These are phyloP conservation scores for Sarcomyxa edulis DNA, from an alignment of 768 basidiomycete species.

Conservation along the genomic window DNA sequence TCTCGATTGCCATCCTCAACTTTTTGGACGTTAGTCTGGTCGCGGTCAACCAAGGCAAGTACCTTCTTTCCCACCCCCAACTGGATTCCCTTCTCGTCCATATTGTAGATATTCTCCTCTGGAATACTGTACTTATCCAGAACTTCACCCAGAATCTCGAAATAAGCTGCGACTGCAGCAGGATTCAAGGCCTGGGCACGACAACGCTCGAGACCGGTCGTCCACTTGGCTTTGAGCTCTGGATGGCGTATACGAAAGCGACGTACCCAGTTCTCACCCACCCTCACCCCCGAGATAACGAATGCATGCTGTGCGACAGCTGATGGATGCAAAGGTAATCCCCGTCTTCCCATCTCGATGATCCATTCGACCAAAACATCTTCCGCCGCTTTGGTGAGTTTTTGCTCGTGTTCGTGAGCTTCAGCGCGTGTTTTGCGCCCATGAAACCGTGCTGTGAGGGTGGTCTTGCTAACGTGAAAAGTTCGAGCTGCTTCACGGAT, in stretches of 20 bases:
- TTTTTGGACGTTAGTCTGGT: slow-evolving; percentile 11
- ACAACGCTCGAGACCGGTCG: slow-evolving; percentile 20
- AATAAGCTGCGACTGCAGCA: slow-evolving; percentile 13
- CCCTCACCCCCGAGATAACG: slow-evolving; percentile 7
- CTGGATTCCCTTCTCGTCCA: slow-evolving; percentile 24
- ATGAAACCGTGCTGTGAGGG: slow-evolving; percentile 1
- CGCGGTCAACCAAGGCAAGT: slow-evolving; percentile 11
- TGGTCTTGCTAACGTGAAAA: slow-evolving; percentile 12
- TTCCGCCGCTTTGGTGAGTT: slow-evolving; percentile 15
- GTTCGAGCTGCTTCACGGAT: slow-evolving; percentile 12
- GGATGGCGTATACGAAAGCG: slow-evolving; percentile 14
- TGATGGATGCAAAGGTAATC: slow-evolving; percentile 12
- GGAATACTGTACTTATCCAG: slow-evolving; percentile 13
- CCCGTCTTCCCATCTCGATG: slow-evolving; percentile 11
- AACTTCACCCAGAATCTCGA: slow-evolving; percentile 10
- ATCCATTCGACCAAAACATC: slow-evolving; percentile 20
- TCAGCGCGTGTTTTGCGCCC: neutral
- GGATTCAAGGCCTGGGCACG: slow-evolving; percentile 16
- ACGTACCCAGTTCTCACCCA: slow-evolving; percentile 13
- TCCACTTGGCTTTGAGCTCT: slow-evolving; percentile 15
- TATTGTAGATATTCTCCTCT: slow-evolving; percentile 22
- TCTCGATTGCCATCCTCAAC: slow-evolving; percentile 30
- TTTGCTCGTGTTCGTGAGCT: slow-evolving; percentile 14
- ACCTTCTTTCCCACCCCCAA: slow-evolving; percentile 12
- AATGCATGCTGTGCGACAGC: slow-evolving; percentile 12